Conservation (phyloP, 352 stramenopile genomes). For the Peronospora destructor region DNA sequence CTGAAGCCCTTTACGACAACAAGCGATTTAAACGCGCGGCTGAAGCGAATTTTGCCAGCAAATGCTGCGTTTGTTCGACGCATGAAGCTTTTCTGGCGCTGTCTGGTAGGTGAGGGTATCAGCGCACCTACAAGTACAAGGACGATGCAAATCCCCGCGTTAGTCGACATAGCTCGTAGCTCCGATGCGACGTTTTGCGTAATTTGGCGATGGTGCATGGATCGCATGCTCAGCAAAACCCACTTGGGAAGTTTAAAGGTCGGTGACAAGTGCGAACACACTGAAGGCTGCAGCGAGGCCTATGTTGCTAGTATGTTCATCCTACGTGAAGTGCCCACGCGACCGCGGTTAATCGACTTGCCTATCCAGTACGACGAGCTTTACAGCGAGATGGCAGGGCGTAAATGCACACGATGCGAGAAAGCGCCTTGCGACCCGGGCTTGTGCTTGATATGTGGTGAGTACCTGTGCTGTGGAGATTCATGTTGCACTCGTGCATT, state of each 20-base stretch:
- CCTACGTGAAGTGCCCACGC: conserved; percentile 50
- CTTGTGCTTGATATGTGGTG: conserved; percentile 78
- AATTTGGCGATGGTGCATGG: conserved; percentile 83
- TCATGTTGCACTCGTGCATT: conserved; percentile 78
- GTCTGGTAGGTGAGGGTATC: conserved; percentile 35
- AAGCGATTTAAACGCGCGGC: conserved; percentile 29
- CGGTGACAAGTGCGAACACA: conserved; percentile 81
- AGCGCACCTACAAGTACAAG: conserved; percentile 8
- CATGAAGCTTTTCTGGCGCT: conserved; percentile 84
- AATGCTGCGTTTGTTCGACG: conserved; percentile 70
- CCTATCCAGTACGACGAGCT: conserved; percentile 82
- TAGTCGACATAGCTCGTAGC: conserved; percentile 47
- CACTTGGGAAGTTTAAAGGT: conserved; percentile 58
- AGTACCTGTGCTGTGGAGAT: conserved; percentile 80
- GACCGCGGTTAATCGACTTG: conserved; percentile 68
- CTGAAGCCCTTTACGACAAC: conserved; percentile 45
- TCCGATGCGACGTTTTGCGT: conserved; percentile 59
- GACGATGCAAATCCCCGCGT: conserved; percentile 36
- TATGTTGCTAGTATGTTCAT: conserved; percentile 88
- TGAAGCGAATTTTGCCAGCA: conserved; percentile 37
- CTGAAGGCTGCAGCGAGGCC: conserved; percentile 74
- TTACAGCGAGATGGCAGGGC: conserved; percentile 65
- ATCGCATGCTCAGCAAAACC: conserved; percentile 74
- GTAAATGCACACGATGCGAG: conserved; percentile 63
- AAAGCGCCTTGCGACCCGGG: conserved; percentile 63